phyloP scores from a whole-genome alignment of 805 yeast genomes.

The Candida krabiensis region DNA sequence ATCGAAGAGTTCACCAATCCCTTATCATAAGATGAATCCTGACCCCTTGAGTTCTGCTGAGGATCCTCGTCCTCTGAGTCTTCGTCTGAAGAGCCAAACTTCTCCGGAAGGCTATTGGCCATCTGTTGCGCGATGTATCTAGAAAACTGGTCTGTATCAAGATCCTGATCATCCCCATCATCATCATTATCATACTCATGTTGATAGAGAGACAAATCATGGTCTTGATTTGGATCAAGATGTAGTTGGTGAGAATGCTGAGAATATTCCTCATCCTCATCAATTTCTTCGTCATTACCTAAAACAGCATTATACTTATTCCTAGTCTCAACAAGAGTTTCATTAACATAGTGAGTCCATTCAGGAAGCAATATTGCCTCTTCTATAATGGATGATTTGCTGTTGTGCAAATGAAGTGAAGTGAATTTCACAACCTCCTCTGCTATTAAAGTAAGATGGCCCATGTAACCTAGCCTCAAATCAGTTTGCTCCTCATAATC shows the following conservation, averaged over 20 bases:
- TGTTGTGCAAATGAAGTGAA: conserved; percentile 34
- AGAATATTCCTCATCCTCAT: conserved; percentile 33
- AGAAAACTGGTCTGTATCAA: conserved; percentile 55
- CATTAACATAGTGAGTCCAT: conserved; percentile 84
- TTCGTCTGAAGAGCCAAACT: conserved; percentile 54
- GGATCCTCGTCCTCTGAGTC: conserved; percentile 53
- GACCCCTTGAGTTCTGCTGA: conserved; percentile 8
- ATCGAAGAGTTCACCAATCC: conserved; percentile 25
- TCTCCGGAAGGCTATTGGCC: conserved; percentile 50
- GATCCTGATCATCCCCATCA: conserved; percentile 27
- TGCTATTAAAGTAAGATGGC: conserved; percentile 90
- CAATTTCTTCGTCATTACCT: conserved; percentile 52
- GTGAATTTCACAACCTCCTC: conserved; percentile 92
- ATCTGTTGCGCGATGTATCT: conserved; percentile 77
- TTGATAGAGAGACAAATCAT: conserved; percentile 20
- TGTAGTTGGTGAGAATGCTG: conserved; percentile 23
- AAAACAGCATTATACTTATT: conserved; percentile 92
- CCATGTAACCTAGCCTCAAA: conserved; percentile 89
- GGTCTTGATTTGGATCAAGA: conserved; percentile 24
- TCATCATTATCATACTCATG: conserved; percentile 15
- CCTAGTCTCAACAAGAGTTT: conserved; percentile 81
- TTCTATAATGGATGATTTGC: conserved; percentile 53
- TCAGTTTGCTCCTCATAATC: conserved; percentile 58
- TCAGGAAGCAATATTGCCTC: conserved; percentile 50
- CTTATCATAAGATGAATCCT: conserved; percentile 14